phyloP scores from a whole-genome alignment of 352 stramenopile genomes.

The Phytopythium vexans region DNA sequence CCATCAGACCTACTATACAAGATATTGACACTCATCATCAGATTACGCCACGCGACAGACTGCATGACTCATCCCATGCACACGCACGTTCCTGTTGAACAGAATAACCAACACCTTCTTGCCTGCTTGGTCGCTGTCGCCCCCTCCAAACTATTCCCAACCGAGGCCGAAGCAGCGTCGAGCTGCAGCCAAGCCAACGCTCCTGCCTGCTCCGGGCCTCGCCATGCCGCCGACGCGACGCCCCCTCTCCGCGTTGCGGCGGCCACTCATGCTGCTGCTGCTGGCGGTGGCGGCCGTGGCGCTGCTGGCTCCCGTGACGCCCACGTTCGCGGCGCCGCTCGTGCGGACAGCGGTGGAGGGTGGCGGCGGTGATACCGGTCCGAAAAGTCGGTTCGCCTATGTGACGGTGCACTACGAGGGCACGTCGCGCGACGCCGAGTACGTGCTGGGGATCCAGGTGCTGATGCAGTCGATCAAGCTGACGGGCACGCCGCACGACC shows the following conservation, averaged over 20 bases:
- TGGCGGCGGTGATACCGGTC: constrained; percentile 10
- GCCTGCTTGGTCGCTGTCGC: no score
- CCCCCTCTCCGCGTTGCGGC: constrained; percentile 11
- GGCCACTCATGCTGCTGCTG: constrained; percentile 23
- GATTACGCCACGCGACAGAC: no score
- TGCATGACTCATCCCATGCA: no score
- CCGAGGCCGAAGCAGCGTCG: no score
- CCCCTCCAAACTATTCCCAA: no score
- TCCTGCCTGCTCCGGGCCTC: no score
- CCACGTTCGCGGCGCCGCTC: constrained; percentile 2
- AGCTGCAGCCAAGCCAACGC: no score
- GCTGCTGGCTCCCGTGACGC: constrained; percentile 5
- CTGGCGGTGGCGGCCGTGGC: constrained; percentile 2
- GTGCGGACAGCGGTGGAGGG: constrained; percentile 5
- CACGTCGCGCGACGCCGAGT: constrained; percentile 78
- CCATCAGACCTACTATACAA: no score
- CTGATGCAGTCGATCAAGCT: constrained; percentile 87
- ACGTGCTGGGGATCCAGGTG: constrained; percentile 80
- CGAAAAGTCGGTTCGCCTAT: constrained; percentile 73
- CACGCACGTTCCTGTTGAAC: no score
- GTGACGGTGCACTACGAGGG: constrained; percentile 87
- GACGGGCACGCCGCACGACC: constrained; percentile 74
- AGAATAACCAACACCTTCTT: no score
- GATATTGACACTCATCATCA: no score
- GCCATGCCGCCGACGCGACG: background rate